These are phyloP conservation scores for Coniochaeta sp. DNA, from an alignment of 2,329 filamentous ascomycete genomes.

Conservation along the genomic window DNA sequence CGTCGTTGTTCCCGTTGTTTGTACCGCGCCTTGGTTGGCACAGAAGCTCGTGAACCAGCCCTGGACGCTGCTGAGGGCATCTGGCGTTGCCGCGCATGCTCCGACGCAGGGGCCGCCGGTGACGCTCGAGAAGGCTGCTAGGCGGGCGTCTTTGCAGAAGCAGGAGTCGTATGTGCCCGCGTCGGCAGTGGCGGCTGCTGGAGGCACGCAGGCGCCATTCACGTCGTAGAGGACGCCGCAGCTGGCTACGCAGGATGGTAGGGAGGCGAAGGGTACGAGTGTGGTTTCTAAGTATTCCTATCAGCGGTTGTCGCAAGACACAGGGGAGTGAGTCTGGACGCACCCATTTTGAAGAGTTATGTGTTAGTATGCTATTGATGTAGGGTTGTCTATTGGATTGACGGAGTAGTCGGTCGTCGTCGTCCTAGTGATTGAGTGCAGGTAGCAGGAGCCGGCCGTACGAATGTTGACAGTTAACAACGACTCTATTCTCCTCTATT, in stretches of 20 bases:
- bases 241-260: conserved; percentile 17
- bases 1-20: conserved; percentile 13
- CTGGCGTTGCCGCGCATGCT: conserved; percentile 42
- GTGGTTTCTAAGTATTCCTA: neutral
- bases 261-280: neutral
- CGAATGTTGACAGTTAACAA: neutral
- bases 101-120: conserved; percentile 55
- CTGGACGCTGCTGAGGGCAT: conserved; percentile 51
- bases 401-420: neutral
- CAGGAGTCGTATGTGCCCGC: conserved; percentile 55
- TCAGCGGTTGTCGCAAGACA: neutral
- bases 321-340: neutral
- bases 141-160: conserved; percentile 61
- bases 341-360: neutral
- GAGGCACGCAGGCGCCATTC: conserved; percentile 63
- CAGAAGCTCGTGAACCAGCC: conserved; percentile 68
- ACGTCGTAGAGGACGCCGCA: conserved; percentile 40
- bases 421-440: neutral
- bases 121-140: conserved; percentile 50
- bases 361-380: neutral
- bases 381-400: neutral
- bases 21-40: conserved; percentile 27
- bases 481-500: neutral
- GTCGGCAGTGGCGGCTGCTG: conserved; percentile 38
- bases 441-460: too few relatives aligned